Percentiles rank a stretch among this genome's conserved stretches.
These are phyloP conservation scores for Clonostachys byssicola DNA, from an alignment of 2,329 filamentous ascomycete species.

Conservation along the genomic window DNA sequence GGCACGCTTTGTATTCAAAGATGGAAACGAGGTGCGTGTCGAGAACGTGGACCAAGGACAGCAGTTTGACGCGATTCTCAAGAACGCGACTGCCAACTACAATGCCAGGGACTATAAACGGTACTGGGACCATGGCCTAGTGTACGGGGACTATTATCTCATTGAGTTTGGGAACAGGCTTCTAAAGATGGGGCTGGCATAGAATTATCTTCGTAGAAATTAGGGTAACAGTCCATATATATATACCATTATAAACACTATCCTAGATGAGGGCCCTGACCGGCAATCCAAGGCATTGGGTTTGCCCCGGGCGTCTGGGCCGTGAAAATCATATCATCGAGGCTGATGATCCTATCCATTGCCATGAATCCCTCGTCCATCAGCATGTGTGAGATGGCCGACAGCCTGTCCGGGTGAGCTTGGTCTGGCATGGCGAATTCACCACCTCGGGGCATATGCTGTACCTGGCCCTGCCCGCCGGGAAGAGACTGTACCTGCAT, in stretches of 20 bases:
- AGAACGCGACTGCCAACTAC: constrained; percentile 24
- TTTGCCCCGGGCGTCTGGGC: background rate
- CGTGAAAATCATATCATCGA: constrained; percentile 27
- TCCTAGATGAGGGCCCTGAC: background rate
- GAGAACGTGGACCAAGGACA: background rate
- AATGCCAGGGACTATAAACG: constrained; percentile 17
- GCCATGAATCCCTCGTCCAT: constrained; percentile 24
- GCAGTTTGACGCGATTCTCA: constrained; percentile 22
- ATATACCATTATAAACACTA: background rate
- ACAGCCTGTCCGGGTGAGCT: constrained; percentile 14
- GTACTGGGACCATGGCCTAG: constrained; percentile 31
- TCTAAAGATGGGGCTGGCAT: constrained; percentile 19
- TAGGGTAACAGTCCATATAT: background rate
- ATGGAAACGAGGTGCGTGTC: background rate
- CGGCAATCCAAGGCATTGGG: background rate
- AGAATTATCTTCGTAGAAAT: background rate
- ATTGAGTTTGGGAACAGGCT: constrained; percentile 42
- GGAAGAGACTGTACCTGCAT: too few relatives aligned
- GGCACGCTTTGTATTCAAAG: constrained; percentile 5
- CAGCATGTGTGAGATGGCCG: constrained; percentile 20
- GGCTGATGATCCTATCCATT: constrained; percentile 24
- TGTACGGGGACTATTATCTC: constrained; percentile 45
- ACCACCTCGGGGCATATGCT: background rate
- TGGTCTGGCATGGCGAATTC: background rate
- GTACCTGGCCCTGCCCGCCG: background rate